Percentiles rank a stretch among this genome's conserved stretches.
These are phyloP conservation scores for Botrytis hyacinthi DNA, from an alignment of 2,329 filamentous ascomycete genomes.

Conservation along the genomic window DNA sequence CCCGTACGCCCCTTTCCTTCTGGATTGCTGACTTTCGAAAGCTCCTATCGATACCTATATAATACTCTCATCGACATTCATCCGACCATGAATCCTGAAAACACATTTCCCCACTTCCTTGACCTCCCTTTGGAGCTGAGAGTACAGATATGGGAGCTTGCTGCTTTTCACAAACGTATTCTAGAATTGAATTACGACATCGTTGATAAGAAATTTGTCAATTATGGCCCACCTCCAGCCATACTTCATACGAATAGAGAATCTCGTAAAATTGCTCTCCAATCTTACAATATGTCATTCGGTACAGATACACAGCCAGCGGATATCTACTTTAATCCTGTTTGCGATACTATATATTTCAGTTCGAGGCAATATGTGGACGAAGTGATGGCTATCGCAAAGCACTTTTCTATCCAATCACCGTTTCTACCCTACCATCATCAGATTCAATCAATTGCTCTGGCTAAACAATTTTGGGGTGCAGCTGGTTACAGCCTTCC, in stretches of 20 bases:
- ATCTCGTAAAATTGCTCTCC: constrained; percentile 16
- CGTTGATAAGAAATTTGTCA: constrained; percentile 7
- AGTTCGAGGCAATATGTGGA: constrained; percentile 19
- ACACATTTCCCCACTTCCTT: not conserved
- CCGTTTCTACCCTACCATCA: constrained; percentile 8
- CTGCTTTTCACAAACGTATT: constrained; percentile 7
- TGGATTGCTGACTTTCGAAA: not conserved
- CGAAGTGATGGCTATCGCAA: constrained; percentile 16
- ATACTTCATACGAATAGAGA: constrained; percentile 22
- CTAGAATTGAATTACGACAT: constrained; percentile 18
- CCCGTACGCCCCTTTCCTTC: not conserved
- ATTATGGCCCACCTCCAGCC: constrained; percentile 12
- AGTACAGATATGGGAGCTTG: constrained; percentile 10
- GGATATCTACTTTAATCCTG: constrained; percentile 21
- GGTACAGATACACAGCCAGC: constrained; percentile 14
- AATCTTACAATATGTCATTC: constrained; percentile 18
- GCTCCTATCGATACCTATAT: constrained; percentile 2
- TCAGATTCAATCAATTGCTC: constrained; percentile 18
- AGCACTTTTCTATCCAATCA: constrained; percentile 13
- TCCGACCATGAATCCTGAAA: not conserved
- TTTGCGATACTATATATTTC: constrained; percentile 21
- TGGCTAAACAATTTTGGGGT: constrained; percentile 6
- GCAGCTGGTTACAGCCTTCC: not conserved
- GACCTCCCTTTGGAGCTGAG: constrained; percentile 11
- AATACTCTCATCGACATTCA: not conserved